Percentiles rank a stretch among this genome's conserved stretches.
Evolutionary conservation across 495 filamentous ascomycete genomes (phyloP).

Genomic region (Penicillium paxilli): DNA sequence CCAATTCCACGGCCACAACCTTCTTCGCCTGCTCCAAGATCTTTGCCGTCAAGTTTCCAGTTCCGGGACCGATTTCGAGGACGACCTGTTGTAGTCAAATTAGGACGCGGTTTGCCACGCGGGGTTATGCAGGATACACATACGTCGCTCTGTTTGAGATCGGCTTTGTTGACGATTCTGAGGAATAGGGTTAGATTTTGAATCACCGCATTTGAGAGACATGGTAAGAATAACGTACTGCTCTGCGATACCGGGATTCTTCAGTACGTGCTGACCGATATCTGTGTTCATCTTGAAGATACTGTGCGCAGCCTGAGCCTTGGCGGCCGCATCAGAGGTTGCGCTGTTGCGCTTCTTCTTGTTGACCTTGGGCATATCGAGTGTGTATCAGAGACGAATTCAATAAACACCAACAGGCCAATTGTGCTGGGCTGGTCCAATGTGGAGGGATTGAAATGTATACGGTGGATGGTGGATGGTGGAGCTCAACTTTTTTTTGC

Average conservation of each 20-base stretch:
- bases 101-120: not conserved
- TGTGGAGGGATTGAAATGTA: not conserved
- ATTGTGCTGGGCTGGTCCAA: not conserved
- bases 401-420: too few species aligned
- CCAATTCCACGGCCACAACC: conserved; percentile 88
- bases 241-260: conserved; percentile 90
- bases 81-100: conserved; percentile 47
- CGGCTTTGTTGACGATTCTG: conserved; percentile 81
- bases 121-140: conserved; percentile 15
- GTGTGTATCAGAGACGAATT: not conserved
- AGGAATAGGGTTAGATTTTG: not conserved
- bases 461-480: not conserved
- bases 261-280: conserved; percentile 90
- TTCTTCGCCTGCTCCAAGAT: conserved; percentile 86
- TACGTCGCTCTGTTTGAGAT: conserved; percentile 84
- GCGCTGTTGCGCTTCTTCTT: conserved; percentile 59
- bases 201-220: not conserved
- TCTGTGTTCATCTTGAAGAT: conserved; percentile 88
- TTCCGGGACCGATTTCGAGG: conserved; percentile 75
- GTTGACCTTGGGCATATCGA: conserved; percentile 34
- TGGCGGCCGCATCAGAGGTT: conserved; percentile 44
- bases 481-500: conserved; percentile 27
- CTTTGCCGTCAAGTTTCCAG: conserved; percentile 84
- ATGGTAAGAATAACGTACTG: conserved; percentile 19
- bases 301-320: conserved; percentile 63